A percentile compares a stretch with the other conserved stretches of the same genome.
phyloP scores from a whole-genome alignment of 78 protist species.

The Planoprotostelium fungivorum region DNA sequence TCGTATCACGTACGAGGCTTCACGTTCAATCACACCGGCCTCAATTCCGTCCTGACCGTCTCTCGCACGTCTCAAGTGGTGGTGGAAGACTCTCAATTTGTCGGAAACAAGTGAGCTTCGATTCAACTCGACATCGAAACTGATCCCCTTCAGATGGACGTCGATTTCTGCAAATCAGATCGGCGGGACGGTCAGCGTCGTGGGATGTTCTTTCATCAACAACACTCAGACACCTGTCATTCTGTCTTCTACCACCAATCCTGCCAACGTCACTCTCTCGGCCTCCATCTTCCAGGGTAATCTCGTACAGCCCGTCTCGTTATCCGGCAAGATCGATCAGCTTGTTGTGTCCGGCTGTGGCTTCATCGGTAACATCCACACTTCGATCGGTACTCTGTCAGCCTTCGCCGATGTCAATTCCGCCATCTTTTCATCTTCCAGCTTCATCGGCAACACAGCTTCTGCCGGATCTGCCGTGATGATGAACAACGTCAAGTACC shows the following conservation, averaged over 20 bases:
- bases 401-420: background rate
- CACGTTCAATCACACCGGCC: background rate
- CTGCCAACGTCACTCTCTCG: background rate
- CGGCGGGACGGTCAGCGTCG: too few species aligned
- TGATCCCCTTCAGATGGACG: background rate
- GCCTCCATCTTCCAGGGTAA: background rate
- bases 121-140: background rate
- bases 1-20: background rate
- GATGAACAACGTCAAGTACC: too few species aligned
- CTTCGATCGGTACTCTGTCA: background rate
- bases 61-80: background rate
- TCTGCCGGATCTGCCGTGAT: background rate
- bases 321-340: background rate
- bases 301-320: background rate
- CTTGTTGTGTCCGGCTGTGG: background rate
- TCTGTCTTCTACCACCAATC: background rate
- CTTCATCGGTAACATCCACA: background rate
- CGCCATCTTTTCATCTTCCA: background rate
- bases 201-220: background rate
- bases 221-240: background rate
- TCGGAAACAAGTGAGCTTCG: background rate
- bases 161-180: background rate
- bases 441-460: background rate
- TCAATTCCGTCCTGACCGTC: background rate
- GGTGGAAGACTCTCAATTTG: too few species aligned